Evolutionary conservation across 306 rosid species (phyloP).

Genomic region (Medicago ruthenica): DNA sequence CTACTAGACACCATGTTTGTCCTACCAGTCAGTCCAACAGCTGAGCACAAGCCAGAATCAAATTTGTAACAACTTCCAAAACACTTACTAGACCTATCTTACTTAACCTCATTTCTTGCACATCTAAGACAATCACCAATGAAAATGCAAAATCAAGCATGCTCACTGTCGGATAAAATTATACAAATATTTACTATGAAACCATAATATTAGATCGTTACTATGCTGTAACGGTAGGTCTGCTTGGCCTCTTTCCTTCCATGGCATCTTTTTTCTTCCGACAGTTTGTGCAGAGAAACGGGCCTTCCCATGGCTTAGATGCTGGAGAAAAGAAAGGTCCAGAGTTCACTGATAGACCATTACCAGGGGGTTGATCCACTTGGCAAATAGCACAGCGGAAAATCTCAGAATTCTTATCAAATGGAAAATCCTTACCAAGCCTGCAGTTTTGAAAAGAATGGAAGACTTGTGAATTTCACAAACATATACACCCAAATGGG

Average conservation of each 20-base stretch:
- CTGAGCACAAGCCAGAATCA: slow-evolving; percentile 77
- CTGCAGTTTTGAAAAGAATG: slow-evolving; percentile 56
- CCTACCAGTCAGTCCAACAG: slow-evolving; percentile 77
- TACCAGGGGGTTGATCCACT: slow-evolving; percentile 84
- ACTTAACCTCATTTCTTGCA: slow-evolving; percentile 79
- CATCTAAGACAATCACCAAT: slow-evolving; percentile 59
- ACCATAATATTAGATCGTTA: slow-evolving; percentile 52
- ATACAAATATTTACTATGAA: slow-evolving; percentile 59
- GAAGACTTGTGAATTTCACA: slow-evolving; percentile 19
- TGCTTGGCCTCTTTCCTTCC: slow-evolving; percentile 90
- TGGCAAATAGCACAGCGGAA: slow-evolving; percentile 96
- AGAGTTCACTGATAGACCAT: slow-evolving; percentile 75
- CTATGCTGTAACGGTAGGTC: slow-evolving; percentile 65
- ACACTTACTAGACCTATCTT: slow-evolving; percentile 61
- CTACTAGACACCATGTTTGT: slow-evolving; percentile 57
- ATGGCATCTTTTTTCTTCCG: slow-evolving; percentile 92
- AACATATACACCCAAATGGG: slow-evolving; percentile 5
- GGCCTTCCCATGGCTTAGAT: slow-evolving; percentile 96
- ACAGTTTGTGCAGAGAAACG: slow-evolving; percentile 84
- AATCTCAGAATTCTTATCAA: slow-evolving; percentile 67
- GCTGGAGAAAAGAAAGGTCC: slow-evolving; percentile 84
- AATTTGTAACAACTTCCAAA: slow-evolving; percentile 56
- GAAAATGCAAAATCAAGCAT: slow-evolving; percentile 56
- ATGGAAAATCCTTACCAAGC: slow-evolving; percentile 84
- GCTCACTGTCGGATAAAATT: slow-evolving; percentile 76